Conservation (phyloP, 441 rosid species). For the Adansonia grandidieri region DNA sequence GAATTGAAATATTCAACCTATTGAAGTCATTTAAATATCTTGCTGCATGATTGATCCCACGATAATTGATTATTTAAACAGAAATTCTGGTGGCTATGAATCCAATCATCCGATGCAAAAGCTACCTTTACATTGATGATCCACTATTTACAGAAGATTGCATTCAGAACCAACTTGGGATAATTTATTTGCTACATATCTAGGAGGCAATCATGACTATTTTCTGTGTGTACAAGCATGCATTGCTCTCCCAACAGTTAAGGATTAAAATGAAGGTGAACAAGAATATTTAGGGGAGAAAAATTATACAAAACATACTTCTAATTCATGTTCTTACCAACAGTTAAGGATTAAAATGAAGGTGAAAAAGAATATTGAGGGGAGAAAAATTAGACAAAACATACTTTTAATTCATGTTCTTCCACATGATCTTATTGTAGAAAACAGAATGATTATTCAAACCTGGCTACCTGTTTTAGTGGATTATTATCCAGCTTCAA, state of each 20-base stretch:
- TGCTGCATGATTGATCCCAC: not conserved
- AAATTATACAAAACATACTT: not conserved
- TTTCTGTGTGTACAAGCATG: not conserved
- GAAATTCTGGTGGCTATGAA: not conserved
- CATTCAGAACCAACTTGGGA: not conserved
- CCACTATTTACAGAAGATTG: not conserved
- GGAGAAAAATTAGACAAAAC: not conserved
- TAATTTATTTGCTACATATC: not conserved
- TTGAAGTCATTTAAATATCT: not conserved
- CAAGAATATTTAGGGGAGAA: not conserved
- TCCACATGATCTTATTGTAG: not conserved
- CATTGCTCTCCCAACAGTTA: not conserved
- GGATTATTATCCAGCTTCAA: constrained; percentile 87
- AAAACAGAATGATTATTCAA: constrained; percentile 18
- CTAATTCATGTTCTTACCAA: not conserved
- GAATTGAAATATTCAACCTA: constrained; percentile 11
- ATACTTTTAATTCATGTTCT: not conserved
- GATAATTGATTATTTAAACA: not conserved
- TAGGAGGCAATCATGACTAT: constrained; percentile 16
- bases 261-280: not conserved
- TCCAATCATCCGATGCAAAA: constrained; percentile 18
- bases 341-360: not conserved
- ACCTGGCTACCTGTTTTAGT: constrained; percentile 62
- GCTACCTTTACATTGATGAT: not conserved
- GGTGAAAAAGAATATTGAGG: not conserved